These are phyloP conservation scores for Gomphus sp. DNA, from an alignment of 1,284 basidiomycete species.

Conservation along the genomic window DNA sequence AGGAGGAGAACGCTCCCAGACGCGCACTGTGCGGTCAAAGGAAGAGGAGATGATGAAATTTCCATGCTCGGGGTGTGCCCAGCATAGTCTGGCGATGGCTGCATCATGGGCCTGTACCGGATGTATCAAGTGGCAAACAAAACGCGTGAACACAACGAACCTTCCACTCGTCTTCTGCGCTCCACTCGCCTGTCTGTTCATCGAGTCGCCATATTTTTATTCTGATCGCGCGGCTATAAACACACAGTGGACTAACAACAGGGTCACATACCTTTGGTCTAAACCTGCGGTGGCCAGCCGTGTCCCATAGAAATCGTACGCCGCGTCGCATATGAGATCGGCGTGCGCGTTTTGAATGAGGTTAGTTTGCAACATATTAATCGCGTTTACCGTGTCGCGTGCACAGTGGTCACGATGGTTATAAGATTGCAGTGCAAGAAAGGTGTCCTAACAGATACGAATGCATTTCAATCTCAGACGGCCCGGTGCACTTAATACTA, in stretches of 20 bases:
- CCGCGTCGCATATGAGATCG: conserved; percentile 75
- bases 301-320: conserved; percentile 86
- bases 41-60: conserved; percentile 76
- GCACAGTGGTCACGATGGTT: neutral
- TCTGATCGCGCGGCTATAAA: conserved; percentile 31
- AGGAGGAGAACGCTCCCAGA: conserved; percentile 70
- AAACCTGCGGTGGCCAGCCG: conserved; percentile 68
- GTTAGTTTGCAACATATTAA: conserved; percentile 66
- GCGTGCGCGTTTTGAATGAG: conserved; percentile 65
- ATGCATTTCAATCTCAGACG: neutral
- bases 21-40: conserved; percentile 82
- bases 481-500: no score
- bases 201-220: conserved; percentile 80
- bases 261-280: conserved; percentile 59
- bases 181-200: conserved; percentile 62
- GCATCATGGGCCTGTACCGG: conserved; percentile 76
- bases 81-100: conserved; percentile 71
- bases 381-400: neutral
- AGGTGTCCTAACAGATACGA: no score
- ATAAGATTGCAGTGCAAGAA: no score
- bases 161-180: conserved; percentile 81
- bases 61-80: conserved; percentile 88
- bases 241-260: conserved; percentile 26
- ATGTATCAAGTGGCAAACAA: conserved; percentile 3
- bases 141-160: conserved; percentile 30